These are phyloP conservation scores for Phytophthora syringae DNA, from an alignment of 352 stramenopile genomes.

Conservation along the genomic window DNA sequence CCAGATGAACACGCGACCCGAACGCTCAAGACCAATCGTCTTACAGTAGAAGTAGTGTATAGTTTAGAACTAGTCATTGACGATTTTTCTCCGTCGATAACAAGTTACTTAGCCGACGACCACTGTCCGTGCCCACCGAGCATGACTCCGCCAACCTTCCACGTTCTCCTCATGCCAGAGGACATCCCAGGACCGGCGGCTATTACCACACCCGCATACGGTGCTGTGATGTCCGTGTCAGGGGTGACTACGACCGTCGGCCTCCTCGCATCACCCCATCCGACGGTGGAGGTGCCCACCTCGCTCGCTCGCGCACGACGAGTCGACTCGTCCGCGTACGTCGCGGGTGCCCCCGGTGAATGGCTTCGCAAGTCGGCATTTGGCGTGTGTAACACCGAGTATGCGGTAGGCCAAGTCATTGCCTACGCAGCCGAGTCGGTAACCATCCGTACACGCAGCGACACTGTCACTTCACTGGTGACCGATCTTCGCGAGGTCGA, in stretches of 20 bases:
- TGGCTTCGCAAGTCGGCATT: not conserved
- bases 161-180: not conserved
- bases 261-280: not conserved
- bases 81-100: too few species aligned
- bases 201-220: not conserved
- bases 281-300: not conserved
- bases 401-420: not conserved
- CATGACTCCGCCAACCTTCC: too few species aligned
- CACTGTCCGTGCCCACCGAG: too few species aligned
- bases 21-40: too few species aligned
- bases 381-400: not conserved
- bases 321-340: not conserved
- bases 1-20: too few species aligned
- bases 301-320: not conserved
- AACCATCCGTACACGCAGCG: not conserved
- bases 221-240: not conserved
- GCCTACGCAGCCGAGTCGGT: not conserved
- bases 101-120: too few species aligned
- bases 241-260: not conserved
- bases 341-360: not conserved
- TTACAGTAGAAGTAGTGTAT: too few species aligned
- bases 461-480: not conserved
- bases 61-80: too few species aligned
- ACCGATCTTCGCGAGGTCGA: not conserved
- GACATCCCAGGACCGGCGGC: not conserved